phyloP scores from a whole-genome alignment of 345 rosid species.

The Kernera saxatilis region DNA sequence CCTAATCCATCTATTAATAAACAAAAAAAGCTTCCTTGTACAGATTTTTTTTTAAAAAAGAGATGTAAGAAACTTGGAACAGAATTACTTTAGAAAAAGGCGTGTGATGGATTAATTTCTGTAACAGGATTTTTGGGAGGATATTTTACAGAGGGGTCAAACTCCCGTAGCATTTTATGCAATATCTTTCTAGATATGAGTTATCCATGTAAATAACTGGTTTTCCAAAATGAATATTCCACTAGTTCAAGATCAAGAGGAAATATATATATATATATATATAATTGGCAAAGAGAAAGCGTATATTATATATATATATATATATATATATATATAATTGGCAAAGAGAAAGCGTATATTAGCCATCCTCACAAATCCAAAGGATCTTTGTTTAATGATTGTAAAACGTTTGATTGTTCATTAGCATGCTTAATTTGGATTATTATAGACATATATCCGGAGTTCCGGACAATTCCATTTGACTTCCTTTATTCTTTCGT shows the following conservation, averaged over 20 bases:
- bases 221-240: background rate
- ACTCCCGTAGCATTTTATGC: background rate
- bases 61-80: too few relatives aligned
- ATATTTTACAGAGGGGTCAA: background rate
- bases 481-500: constrained; percentile 18
- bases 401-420: constrained; percentile 10
- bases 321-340: background rate
- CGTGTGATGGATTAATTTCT: background rate
- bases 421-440: constrained; percentile 19
- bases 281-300: background rate
- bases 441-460: background rate
- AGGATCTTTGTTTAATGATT: constrained; percentile 22
- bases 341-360: background rate
- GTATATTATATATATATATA: background rate
- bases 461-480: constrained; percentile 12
- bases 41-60: too few relatives aligned
- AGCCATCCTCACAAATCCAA: constrained; percentile 29
- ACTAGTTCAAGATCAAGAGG: background rate
- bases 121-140: background rate
- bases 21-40: background rate
- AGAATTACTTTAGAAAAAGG: background rate
- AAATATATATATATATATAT: background rate
- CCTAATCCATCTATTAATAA: background rate
- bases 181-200: too few relatives aligned
- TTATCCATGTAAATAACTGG: too few relatives aligned